Evolutionary conservation across 352 stramenopile genomes (phyloP), one percentile per base, ranked within the genome.

Genomic region (Pythium diclinum): DNA sequence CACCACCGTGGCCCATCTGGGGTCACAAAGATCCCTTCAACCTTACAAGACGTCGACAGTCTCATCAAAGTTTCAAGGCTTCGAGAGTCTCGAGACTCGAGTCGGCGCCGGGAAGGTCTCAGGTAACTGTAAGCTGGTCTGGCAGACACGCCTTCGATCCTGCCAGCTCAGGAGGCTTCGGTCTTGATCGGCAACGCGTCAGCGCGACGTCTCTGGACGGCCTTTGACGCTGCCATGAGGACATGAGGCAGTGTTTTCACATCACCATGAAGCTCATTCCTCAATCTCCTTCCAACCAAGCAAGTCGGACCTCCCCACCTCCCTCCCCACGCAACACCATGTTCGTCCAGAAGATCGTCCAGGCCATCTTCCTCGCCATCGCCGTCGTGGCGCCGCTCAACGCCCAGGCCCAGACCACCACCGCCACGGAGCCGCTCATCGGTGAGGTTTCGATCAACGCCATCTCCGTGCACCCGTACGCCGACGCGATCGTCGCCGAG

Each of bases 401-500:
- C 23, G 52, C 30, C 28, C 25, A 34, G 14, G 60, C 63, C 1
- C 21, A 69, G 56, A 14, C 23, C 14, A 30, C 28, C 28, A 28
- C 25, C 25, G 25, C 25, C 25, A 28, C 25, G 25, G 52, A 75
- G 59, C 64, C 47, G 32, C 28, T 77, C 64, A 54, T 72, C 21
- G 71, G 71, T 13, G 71, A 77, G 60, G 40, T 62, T 28, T 21
- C 48, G n/a, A 61, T 68, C 44, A 73, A 69, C 32, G 49, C 46
- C 4, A 25, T 64, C 33, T 69, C 63, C 33, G 71, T 38, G 28
- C 55, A 60, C 47, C 10, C 52, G 17, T 68, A 67, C 59, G 71
- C 71, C 4, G 61, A 77, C 56, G 9, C 9, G 10, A 72, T 69
- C 34, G 60, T 77, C 55, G 53, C 57, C 30, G 71, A 77, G 36